Evolutionary conservation across 1,139 yeast genomes (phyloP).

Genomic region (Saccharomyces hybrid): DNA sequence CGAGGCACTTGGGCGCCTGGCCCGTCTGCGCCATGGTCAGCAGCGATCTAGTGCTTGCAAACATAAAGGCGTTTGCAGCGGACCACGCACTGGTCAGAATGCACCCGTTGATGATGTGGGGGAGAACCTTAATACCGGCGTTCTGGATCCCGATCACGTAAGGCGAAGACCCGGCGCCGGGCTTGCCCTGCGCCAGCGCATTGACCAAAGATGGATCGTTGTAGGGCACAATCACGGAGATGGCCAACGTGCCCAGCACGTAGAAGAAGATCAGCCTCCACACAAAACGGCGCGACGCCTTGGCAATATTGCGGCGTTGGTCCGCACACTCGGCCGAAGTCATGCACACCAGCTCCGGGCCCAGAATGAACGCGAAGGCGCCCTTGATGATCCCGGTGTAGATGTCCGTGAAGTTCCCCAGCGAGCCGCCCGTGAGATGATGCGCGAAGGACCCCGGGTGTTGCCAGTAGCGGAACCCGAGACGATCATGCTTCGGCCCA

Average conservation of each 20-base stretch:
- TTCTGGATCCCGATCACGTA: conserved; percentile 46
- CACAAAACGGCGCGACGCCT: conserved; percentile 42
- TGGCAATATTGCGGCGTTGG: conserved; percentile 43
- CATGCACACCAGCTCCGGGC: conserved; percentile 52
- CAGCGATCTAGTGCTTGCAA: conserved; percentile 39
- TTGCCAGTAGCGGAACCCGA: conserved; percentile 66
- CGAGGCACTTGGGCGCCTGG: conserved; percentile 43
- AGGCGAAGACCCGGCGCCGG: conserved; percentile 48
- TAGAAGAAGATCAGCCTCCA: conserved; percentile 42
- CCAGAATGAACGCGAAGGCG: conserved; percentile 61
- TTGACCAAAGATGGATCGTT: conserved; percentile 37
- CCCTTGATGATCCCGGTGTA: conserved; percentile 55
- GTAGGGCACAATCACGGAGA: conserved; percentile 42
- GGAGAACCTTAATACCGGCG: conserved; percentile 44
- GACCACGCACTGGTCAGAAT: conserved; percentile 48
- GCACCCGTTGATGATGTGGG: conserved; percentile 45
- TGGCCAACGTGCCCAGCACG: conserved; percentile 38
- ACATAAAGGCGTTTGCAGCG: conserved; percentile 42
- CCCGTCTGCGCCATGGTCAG: conserved; percentile 43
- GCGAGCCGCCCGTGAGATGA: conserved; percentile 41
- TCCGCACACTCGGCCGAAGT: conserved; percentile 44
- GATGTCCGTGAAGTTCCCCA: conserved; percentile 58
- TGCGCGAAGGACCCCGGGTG: conserved; percentile 49
- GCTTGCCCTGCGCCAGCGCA: conserved; percentile 31
- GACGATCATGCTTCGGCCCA: conserved; percentile 56